Base-by-base conservation (phyloP, 441 rosid genomes). In the Brassica balearica region DNA sequence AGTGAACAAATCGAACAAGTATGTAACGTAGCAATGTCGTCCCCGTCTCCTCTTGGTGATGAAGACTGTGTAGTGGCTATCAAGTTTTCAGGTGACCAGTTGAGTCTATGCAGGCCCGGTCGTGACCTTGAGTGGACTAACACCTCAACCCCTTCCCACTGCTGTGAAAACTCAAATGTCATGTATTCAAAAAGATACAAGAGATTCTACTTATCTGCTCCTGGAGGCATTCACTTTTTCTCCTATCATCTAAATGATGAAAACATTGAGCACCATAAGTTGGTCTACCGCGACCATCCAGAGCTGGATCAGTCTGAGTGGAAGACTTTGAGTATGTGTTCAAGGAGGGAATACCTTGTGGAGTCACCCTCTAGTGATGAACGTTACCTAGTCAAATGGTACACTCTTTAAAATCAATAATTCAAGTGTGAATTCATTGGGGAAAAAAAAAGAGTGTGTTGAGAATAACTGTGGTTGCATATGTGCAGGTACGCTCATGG, bases 401-500 rank as follows among this genome's bases (percentile, higher is more conserved):
- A 66, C 23, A 55, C 70, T 5, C 53, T 58, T 55, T 58, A 11
- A 51, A 19, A 19, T 19, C 27, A 58, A 59, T 59, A 8, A 56
- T 19, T 17, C 61, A 25, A 0, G 27, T 25, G 27, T 25, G 27
- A 25, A 25, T 25, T 20, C 10, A 58, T 58, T 20, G 6, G 0
- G 4, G 9, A 56, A 2, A 17, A 56, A 15, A 15, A 55, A 2
- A 55, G 51, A 7, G 51, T 43, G 14, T 11, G n/a, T 3, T 10
- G 51, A 43, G 55, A 46, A 12, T n/a, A 58, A 59, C 6, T 10
- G 62, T 23, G 17, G 56, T 51, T 53, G 32, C 48, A 43, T 43
- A 43, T 43, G 51, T 43, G 51, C 29, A 59, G 68, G 68, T 64
- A 66, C 23, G 70, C 70, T 5, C 53, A 41, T 17, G n/a, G 70